Evolutionary conservation across 2,329 filamentous ascomycete species (phyloP).

Genomic region (Ilyonectria destructans): DNA sequence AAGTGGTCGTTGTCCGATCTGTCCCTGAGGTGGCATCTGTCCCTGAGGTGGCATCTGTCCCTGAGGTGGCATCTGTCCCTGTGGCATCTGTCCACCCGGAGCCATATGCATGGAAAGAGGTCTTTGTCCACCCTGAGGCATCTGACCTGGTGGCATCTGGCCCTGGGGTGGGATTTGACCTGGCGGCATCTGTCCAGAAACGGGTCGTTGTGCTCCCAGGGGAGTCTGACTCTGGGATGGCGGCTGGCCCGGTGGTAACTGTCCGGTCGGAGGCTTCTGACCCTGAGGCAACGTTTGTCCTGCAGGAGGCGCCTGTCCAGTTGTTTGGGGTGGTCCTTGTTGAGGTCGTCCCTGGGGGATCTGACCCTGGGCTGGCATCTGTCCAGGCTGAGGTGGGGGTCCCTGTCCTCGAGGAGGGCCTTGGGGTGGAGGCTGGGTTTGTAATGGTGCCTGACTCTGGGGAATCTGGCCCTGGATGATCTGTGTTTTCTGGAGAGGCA

Average conservation of each 20-base stretch:
- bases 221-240: slow-evolving; percentile 28
- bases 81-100: slow-evolving; percentile 14
- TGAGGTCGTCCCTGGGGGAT: not conserved
- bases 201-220: slow-evolving; percentile 15
- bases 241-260: slow-evolving; percentile 20
- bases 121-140: slow-evolving; percentile 15
- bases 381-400: slow-evolving; percentile 18
- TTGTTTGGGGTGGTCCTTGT: slow-evolving; percentile 16
- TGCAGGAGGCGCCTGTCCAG: slow-evolving; percentile 1
- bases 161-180: slow-evolving; percentile 18
- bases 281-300: slow-evolving; percentile 2
- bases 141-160: slow-evolving; percentile 13
- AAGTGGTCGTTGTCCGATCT: too few species aligned
- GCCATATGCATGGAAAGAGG: not conserved
- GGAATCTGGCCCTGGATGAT: slow-evolving; percentile 3
- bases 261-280: not conserved
- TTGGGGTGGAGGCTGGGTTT: slow-evolving; percentile 10
- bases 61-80: slow-evolving; percentile 14
- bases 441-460: not conserved
- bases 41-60: slow-evolving; percentile 3
- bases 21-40: slow-evolving; percentile 15
- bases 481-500: slow-evolving; percentile 2
- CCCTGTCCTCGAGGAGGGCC: slow-evolving; percentile 10
- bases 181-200: slow-evolving; percentile 23
- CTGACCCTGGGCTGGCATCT: slow-evolving; percentile 25